These are phyloP conservation scores for Vickermania spadyakhi DNA, from an alignment of 208 protist species.

Conservation along the genomic window DNA sequence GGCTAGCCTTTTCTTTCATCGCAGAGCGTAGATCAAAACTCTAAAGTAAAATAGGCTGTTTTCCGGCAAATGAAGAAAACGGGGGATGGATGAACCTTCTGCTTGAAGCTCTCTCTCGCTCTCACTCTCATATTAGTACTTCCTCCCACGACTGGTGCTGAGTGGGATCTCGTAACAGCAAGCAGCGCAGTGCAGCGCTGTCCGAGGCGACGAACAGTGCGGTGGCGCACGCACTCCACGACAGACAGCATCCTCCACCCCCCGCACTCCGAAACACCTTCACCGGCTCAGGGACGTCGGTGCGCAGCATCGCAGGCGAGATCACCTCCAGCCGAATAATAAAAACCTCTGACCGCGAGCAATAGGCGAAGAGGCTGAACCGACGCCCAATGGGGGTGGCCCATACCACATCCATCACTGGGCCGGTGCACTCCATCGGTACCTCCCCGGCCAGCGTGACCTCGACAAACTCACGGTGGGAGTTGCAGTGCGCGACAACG, in stretches of 20 bases:
- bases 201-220: constrained; percentile 70
- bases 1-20: too few relatives aligned
- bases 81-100: too few relatives aligned
- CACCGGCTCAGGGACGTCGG: constrained; percentile 29
- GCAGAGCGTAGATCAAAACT: too few relatives aligned
- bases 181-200: constrained; percentile 40
- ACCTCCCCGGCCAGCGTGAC: constrained; percentile 15
- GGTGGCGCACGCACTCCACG: constrained; percentile 71
- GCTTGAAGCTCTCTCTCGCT: neutral
- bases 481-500: constrained; percentile 64
- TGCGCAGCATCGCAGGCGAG: constrained; percentile 33
- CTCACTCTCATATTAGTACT: constrained; percentile 10
- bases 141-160: constrained; percentile 76
- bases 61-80: too few relatives aligned
- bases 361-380: constrained; percentile 76
- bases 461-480: constrained; percentile 43
- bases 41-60: too few relatives aligned
- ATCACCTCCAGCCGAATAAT: constrained; percentile 76
- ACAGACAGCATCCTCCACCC: constrained; percentile 61
- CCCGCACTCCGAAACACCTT: constrained; percentile 48
- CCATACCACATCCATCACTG: constrained; percentile 69
- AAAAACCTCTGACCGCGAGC: constrained; percentile 62
- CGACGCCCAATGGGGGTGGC: constrained; percentile 60
- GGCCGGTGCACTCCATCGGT: constrained; percentile 22
- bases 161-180: constrained; percentile 63